Percentiles rank a stretch among this genome's conserved stretches.
phyloP scores from a whole-genome alignment of 768 basidiomycete genomes.

The Pleurotus platypus region DNA sequence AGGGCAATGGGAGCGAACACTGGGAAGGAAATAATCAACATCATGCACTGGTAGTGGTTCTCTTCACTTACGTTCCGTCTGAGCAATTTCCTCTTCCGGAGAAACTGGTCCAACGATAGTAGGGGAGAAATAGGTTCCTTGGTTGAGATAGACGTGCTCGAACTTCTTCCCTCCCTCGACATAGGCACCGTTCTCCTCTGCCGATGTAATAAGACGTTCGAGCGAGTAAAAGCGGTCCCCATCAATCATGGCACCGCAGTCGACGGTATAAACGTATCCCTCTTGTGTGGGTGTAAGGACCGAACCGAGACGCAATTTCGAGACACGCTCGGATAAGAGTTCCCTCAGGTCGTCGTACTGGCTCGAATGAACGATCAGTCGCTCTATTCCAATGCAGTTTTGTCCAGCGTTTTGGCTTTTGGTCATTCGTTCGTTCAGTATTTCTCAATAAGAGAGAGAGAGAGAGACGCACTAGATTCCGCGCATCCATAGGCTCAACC shows the following conservation, averaged over 20 bases:
- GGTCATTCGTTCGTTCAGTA: background rate
- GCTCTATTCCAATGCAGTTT: constrained; percentile 96
- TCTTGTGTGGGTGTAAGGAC: constrained; percentile 65
- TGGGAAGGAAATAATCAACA: constrained; percentile 23
- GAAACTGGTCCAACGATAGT: constrained; percentile 83
- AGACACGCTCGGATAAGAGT: constrained; percentile 59
- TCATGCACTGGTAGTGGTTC: background rate
- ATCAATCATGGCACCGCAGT: constrained; percentile 87
- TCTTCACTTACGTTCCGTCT: constrained; percentile 64
- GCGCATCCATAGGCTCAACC: constrained; percentile 82
- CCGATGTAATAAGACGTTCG: constrained; percentile 64
- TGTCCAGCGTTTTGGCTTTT: constrained; percentile 88
- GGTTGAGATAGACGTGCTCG: constrained; percentile 60
- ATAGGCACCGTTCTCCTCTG: constrained; percentile 64
- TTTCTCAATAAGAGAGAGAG: background rate
- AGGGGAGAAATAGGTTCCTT: constrained; percentile 82
- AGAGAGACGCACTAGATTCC: constrained; percentile 75
- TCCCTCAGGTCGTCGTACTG: constrained; percentile 76
- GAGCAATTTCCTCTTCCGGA: constrained; percentile 69
- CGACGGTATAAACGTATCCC: constrained; percentile 69
- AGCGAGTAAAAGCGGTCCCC: constrained; percentile 67
- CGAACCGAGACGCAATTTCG: constrained; percentile 73
- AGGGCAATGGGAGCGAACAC: constrained; percentile 93
- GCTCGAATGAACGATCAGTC: constrained; percentile 77
- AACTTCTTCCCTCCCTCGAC: constrained; percentile 64